Evolutionary conservation across 495 filamentous ascomycete genomes (phyloP).

Genomic region (Coniosporium apollinis): DNA sequence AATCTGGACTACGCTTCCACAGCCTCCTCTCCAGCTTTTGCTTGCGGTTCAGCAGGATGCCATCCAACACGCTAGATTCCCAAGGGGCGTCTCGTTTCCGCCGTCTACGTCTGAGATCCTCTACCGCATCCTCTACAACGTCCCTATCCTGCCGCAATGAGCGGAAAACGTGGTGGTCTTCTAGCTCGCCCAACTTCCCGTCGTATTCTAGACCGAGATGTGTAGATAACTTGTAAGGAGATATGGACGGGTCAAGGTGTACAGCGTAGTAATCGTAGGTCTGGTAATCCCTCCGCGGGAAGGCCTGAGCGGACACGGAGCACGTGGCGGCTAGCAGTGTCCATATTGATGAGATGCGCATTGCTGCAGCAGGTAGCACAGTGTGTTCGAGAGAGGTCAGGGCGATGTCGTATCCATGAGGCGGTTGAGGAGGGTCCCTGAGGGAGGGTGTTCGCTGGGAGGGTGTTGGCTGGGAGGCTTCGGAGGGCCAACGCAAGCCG

Average conservation of each 20-base stretch:
- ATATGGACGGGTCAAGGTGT: slow-evolving; percentile 47
- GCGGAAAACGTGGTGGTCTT: slow-evolving; percentile 74
- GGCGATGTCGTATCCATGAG: too few species aligned
- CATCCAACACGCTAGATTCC: slow-evolving; percentile 45
- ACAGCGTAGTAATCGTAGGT: slow-evolving; percentile 82
- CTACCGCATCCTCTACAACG: slow-evolving; percentile 38
- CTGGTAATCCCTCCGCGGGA: slow-evolving; percentile 36
- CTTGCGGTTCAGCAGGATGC: slow-evolving; percentile 67
- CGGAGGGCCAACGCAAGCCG: too few species aligned
- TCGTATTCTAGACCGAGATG: slow-evolving; percentile 66
- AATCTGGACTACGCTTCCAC: slow-evolving; percentile 50
- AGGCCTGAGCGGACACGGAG: not conserved
- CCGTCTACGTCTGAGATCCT: slow-evolving; percentile 39
- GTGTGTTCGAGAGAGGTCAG: too few species aligned
- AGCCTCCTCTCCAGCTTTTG: slow-evolving; percentile 55
- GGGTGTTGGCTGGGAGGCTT: too few species aligned
- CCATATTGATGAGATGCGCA: not conserved
- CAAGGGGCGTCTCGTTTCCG: slow-evolving; percentile 39
- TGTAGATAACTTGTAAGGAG: slow-evolving; percentile 55
- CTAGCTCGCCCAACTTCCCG: slow-evolving; percentile 64
- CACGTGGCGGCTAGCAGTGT: not conserved
- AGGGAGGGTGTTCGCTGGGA: too few species aligned
- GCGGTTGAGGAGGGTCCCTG: too few species aligned
- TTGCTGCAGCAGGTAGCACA: too few species aligned
- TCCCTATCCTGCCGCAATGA: slow-evolving; percentile 46